Evolutionary conservation across 2,329 filamentous ascomycete species (phyloP).

Genomic region (Talaromyces marneffei): DNA sequence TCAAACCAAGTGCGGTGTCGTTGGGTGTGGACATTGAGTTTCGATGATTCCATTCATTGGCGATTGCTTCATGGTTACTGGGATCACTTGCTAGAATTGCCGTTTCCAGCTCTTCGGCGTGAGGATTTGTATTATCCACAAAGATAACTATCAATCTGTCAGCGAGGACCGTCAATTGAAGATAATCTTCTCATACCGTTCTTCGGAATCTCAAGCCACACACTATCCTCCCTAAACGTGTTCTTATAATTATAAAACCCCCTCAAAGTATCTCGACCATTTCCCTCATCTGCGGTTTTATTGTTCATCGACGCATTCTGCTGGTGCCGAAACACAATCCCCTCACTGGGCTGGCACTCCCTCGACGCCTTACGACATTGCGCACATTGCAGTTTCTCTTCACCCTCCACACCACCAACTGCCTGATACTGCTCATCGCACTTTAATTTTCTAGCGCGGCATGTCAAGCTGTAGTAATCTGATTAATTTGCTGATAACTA

Average conservation of each 20-base stretch:
- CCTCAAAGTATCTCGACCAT: slow-evolving; percentile 45
- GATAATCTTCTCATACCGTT: slow-evolving; percentile 39
- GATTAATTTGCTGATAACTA: background rate
- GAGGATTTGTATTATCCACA: slow-evolving; percentile 57
- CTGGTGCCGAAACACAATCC: slow-evolving; percentile 62
- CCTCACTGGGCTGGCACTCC: slow-evolving; percentile 56
- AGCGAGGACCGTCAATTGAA: background rate
- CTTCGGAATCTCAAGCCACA: slow-evolving; percentile 59
- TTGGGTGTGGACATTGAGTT: slow-evolving; percentile 25
- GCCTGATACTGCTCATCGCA: slow-evolving; percentile 48
- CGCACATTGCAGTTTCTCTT: slow-evolving; percentile 53
- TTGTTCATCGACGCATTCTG: slow-evolving; percentile 63
- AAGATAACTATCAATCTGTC: slow-evolving; percentile 48
- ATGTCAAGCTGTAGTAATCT: slow-evolving; percentile 43
- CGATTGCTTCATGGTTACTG: slow-evolving; percentile 24
- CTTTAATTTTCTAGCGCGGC: slow-evolving; percentile 58
- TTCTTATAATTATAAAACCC: slow-evolving; percentile 63
- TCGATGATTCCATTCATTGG: slow-evolving; percentile 28
- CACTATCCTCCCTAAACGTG: slow-evolving; percentile 55
- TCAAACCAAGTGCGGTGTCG: slow-evolving; percentile 46
- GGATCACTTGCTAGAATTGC: slow-evolving; percentile 29
- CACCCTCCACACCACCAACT: slow-evolving; percentile 38
- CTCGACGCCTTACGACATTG: slow-evolving; percentile 57
- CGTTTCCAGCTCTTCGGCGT: slow-evolving; percentile 47
- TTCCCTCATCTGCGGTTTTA: slow-evolving; percentile 29